A percentile compares a stretch with the other conserved stretches of the same genome.
Conservation (phyloP, 257 asterid species). For the Solanum sejunctum region DNA sequence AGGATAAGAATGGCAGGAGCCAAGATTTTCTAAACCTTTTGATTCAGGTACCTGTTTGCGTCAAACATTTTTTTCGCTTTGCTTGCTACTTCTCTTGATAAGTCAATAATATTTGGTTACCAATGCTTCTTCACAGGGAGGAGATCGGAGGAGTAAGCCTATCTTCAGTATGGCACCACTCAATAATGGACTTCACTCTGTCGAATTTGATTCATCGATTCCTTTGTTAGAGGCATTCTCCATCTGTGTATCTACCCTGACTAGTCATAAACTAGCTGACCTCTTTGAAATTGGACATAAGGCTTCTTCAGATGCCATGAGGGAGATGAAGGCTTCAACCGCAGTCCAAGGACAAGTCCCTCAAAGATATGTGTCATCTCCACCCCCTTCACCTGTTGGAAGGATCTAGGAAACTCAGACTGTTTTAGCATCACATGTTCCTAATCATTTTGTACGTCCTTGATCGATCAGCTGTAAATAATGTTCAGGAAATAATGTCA, state of each 20-base stretch:
- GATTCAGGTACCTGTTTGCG: conserved; percentile 35
- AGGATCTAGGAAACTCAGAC: conserved; percentile 35
- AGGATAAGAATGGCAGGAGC: conserved; percentile 12
- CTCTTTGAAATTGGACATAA: conserved; percentile 18
- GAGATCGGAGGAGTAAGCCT: conserved; percentile 31
- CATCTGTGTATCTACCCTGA: conserved; percentile 54
- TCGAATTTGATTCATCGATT: conserved; percentile 47
- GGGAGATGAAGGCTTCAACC: conserved; percentile 8
- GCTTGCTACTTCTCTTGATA: not conserved
- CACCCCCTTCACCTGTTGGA: conserved; percentile 85
- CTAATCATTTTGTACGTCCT: not conserved
- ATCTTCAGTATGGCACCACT: conserved; percentile 56
- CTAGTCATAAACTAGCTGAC: conserved; percentile 34
- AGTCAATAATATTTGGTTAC: not conserved
- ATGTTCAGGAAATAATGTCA: not conserved
- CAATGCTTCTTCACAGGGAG: conserved; percentile 30
- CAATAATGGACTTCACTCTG: conserved; percentile 47
- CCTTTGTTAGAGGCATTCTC: conserved; percentile 75
- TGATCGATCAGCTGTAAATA: not conserved
- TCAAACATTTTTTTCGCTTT: not conserved
- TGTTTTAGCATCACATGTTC: not conserved
- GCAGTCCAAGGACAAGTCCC: conserved; percentile 30
- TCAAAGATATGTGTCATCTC: conserved; percentile 45
- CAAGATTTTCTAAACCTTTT: conserved; percentile 36
- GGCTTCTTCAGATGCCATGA: conserved; percentile 4